phyloP scores from a whole-genome alignment of 345 rosid genomes.

The Stellera chamaejasme region DNA sequence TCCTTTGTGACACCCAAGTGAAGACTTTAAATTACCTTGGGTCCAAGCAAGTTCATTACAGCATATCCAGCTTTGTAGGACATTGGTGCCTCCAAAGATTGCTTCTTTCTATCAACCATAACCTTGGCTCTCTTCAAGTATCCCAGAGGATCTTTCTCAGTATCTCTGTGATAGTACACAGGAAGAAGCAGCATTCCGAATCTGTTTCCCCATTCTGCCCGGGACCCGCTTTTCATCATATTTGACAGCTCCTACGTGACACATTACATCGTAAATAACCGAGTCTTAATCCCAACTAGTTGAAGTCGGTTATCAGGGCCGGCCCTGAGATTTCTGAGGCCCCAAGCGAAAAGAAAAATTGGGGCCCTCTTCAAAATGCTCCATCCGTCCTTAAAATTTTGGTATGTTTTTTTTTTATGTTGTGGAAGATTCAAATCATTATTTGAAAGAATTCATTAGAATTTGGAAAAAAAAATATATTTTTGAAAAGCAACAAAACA shows the following conservation, averaged over 20 bases:
- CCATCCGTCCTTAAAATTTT: no score
- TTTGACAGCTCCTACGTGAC: constrained; percentile 26
- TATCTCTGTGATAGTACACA: constrained; percentile 19
- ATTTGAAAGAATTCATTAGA: no score
- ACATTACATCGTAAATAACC: not conserved
- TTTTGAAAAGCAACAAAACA: no score
- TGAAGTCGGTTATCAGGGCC: no score
- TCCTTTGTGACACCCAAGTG: not conserved
- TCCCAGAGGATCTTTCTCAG: constrained; percentile 22
- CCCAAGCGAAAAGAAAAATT: no score
- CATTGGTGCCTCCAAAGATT: constrained; percentile 39
- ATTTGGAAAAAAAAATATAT: no score
- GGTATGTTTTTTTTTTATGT: no score
- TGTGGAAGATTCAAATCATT: no score
- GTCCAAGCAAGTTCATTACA: constrained; percentile 31
- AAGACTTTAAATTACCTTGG: constrained; percentile 26
- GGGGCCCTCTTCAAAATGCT: no score
- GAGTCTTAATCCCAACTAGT: no score
- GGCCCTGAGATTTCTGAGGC: no score
- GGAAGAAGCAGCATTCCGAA: constrained; percentile 50
- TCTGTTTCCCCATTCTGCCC: constrained; percentile 44
- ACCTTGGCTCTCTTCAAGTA: constrained; percentile 39
- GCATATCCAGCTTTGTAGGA: constrained; percentile 31
- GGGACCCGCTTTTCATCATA: constrained; percentile 22
- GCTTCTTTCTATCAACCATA: constrained; percentile 46